phyloP scores from a whole-genome alignment of 2,329 filamentous ascomycete genomes.

The Didymella exigua region DNA sequence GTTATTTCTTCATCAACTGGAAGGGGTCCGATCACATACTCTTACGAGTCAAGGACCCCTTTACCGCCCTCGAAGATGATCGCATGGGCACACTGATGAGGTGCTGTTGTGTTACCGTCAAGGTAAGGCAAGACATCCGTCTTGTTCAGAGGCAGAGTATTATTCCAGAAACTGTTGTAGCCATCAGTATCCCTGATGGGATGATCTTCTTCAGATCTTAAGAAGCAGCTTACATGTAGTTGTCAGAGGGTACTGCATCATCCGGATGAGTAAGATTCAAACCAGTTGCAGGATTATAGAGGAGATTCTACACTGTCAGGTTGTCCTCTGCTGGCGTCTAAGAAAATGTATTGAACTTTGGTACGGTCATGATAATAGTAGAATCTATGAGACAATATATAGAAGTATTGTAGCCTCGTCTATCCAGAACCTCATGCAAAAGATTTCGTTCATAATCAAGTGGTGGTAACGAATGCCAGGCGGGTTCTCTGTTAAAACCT shows the following conservation, averaged over 20 bases:
- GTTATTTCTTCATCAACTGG: slow-evolving; percentile 47
- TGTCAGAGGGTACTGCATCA: slow-evolving; percentile 51
- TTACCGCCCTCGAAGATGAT: slow-evolving; percentile 56
- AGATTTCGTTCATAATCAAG: slow-evolving; percentile 32
- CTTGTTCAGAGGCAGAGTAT: slow-evolving; percentile 58
- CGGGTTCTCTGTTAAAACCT: not conserved
- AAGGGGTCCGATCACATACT: slow-evolving; percentile 56
- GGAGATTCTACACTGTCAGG: slow-evolving; percentile 51
- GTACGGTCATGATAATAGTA: slow-evolving; percentile 35
- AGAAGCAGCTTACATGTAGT: slow-evolving; percentile 49
- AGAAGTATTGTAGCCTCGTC: slow-evolving; percentile 19
- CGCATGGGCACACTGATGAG: slow-evolving; percentile 54
- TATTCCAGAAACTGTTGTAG: slow-evolving; percentile 49
- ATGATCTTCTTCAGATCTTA: not conserved
- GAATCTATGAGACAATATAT: slow-evolving; percentile 20
- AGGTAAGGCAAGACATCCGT: slow-evolving; percentile 54
- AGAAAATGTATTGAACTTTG: slow-evolving; percentile 52
- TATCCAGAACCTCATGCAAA: slow-evolving; percentile 26
- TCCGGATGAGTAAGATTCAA: slow-evolving; percentile 54
- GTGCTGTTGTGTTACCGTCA: slow-evolving; percentile 44
- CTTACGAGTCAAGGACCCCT: slow-evolving; percentile 52
- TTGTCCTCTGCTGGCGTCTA: slow-evolving; percentile 52
- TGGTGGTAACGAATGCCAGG: not conserved
- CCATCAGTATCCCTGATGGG: not conserved
- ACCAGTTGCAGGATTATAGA: slow-evolving; percentile 50